Conservation (phyloP, 2,329 filamentous ascomycete genomes). For the Ophiosphaerella narmari region DNA sequence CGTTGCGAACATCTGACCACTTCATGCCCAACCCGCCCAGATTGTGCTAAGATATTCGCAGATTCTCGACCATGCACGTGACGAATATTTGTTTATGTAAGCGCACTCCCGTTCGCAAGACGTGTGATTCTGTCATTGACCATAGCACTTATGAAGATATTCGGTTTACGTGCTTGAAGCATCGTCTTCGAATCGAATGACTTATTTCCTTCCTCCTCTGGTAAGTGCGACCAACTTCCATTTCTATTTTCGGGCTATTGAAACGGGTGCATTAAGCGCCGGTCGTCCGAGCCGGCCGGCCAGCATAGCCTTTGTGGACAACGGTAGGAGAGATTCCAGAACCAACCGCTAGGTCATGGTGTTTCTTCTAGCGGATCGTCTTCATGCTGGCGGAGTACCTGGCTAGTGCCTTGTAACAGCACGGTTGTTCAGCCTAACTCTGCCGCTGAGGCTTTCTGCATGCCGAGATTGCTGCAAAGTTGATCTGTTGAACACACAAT, state of each 20-base stretch:
- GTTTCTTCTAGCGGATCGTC: neutral
- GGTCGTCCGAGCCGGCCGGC: conserved; percentile 23
- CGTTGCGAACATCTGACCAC: neutral
- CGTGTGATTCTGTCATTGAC: conserved; percentile 60
- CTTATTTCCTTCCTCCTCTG: conserved; percentile 54
- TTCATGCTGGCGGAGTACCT: neutral
- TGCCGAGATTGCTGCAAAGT: neutral
- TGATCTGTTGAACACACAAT: conserved; percentile 5
- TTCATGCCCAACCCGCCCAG: conserved; percentile 38
- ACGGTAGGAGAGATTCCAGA: conserved; percentile 11
- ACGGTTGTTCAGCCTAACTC: conserved; percentile 18
- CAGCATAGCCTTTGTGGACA: conserved; percentile 37
- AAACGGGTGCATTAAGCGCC: conserved; percentile 41
- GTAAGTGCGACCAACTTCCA: conserved; percentile 40
- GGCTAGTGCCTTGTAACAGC: conserved; percentile 11
- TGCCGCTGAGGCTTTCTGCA: conserved; percentile 34
- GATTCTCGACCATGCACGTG: conserved; percentile 66
- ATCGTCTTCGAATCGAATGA: conserved; percentile 53
- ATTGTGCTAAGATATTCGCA: conserved; percentile 37
- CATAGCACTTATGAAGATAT: conserved; percentile 55
- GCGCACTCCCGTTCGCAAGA: conserved; percentile 22
- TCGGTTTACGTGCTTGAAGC: conserved; percentile 61
- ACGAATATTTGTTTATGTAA: conserved; percentile 81
- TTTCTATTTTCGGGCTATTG: conserved; percentile 29
- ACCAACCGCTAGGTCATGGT: conserved; percentile 21